Percentiles rank a stretch among this genome's conserved stretches.
These are phyloP conservation scores for Micromonas pusilla DNA, from an alignment of 139 green algal species.

Conservation along the genomic window DNA sequence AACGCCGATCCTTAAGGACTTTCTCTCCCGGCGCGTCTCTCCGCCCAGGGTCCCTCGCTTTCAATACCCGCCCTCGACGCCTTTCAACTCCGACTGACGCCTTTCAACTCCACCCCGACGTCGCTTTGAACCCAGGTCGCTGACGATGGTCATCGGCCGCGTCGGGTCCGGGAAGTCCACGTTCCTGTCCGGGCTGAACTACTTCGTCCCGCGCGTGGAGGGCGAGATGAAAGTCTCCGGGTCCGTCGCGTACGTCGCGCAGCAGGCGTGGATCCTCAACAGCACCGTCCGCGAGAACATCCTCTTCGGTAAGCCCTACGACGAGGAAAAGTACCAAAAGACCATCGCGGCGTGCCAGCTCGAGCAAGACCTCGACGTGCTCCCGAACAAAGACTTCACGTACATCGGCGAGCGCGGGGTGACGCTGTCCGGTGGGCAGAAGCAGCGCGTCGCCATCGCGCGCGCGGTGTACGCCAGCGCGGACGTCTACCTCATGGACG, in stretches of 20 bases:
- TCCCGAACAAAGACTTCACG: slow-evolving; percentile 58
- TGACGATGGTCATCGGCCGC: slow-evolving; percentile 35
- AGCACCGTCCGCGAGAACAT: slow-evolving; percentile 47
- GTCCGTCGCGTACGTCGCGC: slow-evolving; percentile 20
- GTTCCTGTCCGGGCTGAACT: slow-evolving; percentile 36
- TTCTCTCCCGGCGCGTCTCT: no score
- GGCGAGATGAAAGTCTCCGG: slow-evolving; percentile 23
- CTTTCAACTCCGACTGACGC: no score
- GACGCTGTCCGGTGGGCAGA: slow-evolving; percentile 61
- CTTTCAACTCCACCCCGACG: no score
- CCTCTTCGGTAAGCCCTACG: slow-evolving; percentile 39
- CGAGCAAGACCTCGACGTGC: slow-evolving; percentile 43
- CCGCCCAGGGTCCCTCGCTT: no score
- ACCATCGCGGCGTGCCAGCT: slow-evolving; percentile 37
- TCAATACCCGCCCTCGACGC: no score
- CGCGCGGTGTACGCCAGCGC: slow-evolving; percentile 58
- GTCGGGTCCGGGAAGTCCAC: slow-evolving; percentile 41
- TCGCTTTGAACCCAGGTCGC: slow-evolving; percentile 10
- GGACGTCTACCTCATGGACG: slow-evolving; percentile 79
- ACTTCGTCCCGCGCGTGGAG: slow-evolving; percentile 11
- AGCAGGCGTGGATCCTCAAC: slow-evolving; percentile 52
- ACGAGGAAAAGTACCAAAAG: slow-evolving; percentile 36
- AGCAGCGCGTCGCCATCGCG: slow-evolving; percentile 66
- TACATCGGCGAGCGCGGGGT: slow-evolving; percentile 61
- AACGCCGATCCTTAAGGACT: no score